These are phyloP conservation scores for Echium plantagineum DNA, from an alignment of 257 asterid genomes.

Conservation along the genomic window DNA sequence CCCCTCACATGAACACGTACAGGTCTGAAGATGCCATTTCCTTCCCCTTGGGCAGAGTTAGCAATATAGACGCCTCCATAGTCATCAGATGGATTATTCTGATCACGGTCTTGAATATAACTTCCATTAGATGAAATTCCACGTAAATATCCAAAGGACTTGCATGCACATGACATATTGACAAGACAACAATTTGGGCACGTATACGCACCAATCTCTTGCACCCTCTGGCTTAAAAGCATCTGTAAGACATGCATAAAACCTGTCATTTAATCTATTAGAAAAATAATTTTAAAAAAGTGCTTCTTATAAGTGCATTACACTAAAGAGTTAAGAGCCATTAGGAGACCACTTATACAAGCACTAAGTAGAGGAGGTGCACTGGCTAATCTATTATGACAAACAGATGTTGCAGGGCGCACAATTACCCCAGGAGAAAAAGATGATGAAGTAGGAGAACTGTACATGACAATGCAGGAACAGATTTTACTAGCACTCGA, in stretches of 20 bases:
- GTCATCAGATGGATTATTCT: slow-evolving; percentile 39
- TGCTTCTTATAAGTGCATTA: neutral
- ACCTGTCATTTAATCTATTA: neutral
- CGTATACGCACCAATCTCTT: slow-evolving; percentile 76
- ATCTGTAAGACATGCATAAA: slow-evolving; percentile 33
- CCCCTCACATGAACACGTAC: slow-evolving; percentile 80
- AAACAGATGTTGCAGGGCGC: neutral
- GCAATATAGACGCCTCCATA: slow-evolving; percentile 57
- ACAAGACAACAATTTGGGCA: slow-evolving; percentile 75
- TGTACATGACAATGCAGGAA: neutral
- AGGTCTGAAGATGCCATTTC: slow-evolving; percentile 69
- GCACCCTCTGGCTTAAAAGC: slow-evolving; percentile 91
- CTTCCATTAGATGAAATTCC: slow-evolving; percentile 52
- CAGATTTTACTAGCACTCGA: neutral
- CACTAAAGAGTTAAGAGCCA: neutral
- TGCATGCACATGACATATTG: slow-evolving; percentile 70
- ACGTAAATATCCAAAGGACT: slow-evolving; percentile 50
- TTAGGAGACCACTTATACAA: neutral
- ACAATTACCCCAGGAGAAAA: neutral
- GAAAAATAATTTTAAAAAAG: too few species aligned
- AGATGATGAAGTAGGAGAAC: neutral
- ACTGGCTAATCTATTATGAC: neutral
- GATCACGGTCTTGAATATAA: slow-evolving; percentile 66
- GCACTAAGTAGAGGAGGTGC: neutral
- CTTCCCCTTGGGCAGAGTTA: slow-evolving; percentile 66